phyloP scores from a whole-genome alignment of 352 stramenopile species.

The Phytophthora aleatoria region DNA sequence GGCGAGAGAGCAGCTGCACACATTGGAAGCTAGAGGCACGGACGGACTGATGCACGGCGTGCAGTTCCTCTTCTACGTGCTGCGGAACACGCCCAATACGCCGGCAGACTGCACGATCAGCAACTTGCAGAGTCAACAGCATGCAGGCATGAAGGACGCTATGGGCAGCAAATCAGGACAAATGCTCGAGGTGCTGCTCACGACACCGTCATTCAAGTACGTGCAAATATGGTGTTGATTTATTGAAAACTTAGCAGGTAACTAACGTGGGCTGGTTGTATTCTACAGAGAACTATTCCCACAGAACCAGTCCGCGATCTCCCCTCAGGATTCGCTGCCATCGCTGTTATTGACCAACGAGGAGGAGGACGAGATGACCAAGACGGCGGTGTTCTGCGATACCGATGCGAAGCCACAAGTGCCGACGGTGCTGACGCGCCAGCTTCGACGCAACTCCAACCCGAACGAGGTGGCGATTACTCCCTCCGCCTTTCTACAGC shows the following conservation, averaged over 20 bases:
- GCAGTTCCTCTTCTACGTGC: slow-evolving; percentile 88
- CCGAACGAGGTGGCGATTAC: slow-evolving; percentile 55
- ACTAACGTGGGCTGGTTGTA: slow-evolving; percentile 12
- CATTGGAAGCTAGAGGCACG: slow-evolving; percentile 73
- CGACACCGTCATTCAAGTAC: slow-evolving; percentile 84
- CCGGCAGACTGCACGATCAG: slow-evolving; percentile 85
- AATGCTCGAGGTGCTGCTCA: slow-evolving; percentile 84
- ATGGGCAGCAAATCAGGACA: slow-evolving; percentile 86
- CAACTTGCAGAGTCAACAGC: slow-evolving; percentile 81
- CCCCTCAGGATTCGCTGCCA: slow-evolving; percentile 44
- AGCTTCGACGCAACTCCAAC: slow-evolving; percentile 48
- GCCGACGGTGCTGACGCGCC: slow-evolving; percentile 61
- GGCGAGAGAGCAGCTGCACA: slow-evolving; percentile 80
- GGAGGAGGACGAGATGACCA: slow-evolving; percentile 74
- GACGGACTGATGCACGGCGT: slow-evolving; percentile 87
- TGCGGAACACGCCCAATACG: slow-evolving; percentile 85
- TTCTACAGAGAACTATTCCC: slow-evolving; percentile 57
- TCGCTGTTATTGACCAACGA: slow-evolving; percentile 70
- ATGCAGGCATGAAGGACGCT: slow-evolving; percentile 85
- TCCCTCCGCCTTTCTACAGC: slow-evolving; percentile 65
- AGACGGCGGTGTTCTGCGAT: slow-evolving; percentile 75
- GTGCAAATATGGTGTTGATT: slow-evolving; percentile 8
- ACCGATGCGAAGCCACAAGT: slow-evolving; percentile 69
- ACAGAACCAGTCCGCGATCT: slow-evolving; percentile 34
- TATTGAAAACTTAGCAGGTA: background rate